Evolutionary conservation across 306 rosid species (phyloP), one percentile per base, ranked within the genome.

Genomic region (Quercus aquifolioides): DNA sequence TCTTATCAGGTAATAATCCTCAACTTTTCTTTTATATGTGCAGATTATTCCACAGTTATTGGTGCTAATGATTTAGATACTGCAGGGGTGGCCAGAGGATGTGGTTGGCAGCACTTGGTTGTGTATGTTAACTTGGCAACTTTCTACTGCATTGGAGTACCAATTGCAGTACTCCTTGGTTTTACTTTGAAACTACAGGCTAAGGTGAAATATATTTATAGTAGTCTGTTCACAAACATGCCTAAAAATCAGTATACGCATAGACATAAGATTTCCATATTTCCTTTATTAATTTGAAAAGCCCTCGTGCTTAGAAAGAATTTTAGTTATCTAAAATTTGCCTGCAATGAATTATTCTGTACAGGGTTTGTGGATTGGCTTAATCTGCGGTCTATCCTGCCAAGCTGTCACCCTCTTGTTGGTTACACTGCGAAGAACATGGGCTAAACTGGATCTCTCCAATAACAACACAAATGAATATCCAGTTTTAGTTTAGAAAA

Each of bases 331-430:
- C 28, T 30, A 25, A 63, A 19, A 63, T 28, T 63, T 64, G 38
- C 54, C n/a, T 62, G 28, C 18, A 14, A 5, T 67, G 21, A 13
- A 55, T 55, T 49, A 46, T 76, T 52, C 4, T 65, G 13, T 71
- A 21, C 75, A 94, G 97, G 98, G 96, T n/a, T 86, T 94, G 81
- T 94, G 98, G 97, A 88, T 92, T 56, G 96, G 94, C 68, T 64
- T 92, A 73, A 90, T 88, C 7, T 90, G 92, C 56, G 96, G 96
- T 41, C 35, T 94, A 63, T 52, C 79, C n/a, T 90, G 88, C 72
- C 98, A 92, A 84, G 74, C 84, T 1, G 75, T 43, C 71, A 30
- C 96, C 12, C 92, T 92, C 8, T 33, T 88, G 74, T 0, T 86
- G 51, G 54, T 92, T 10, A 87, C 77, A 31, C 49, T 73, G 71